A percentile compares a stretch with the other conserved stretches of the same genome.
Conservation (phyloP, 176 grass and related monocot genomes). For the Lolium rigidum region DNA sequence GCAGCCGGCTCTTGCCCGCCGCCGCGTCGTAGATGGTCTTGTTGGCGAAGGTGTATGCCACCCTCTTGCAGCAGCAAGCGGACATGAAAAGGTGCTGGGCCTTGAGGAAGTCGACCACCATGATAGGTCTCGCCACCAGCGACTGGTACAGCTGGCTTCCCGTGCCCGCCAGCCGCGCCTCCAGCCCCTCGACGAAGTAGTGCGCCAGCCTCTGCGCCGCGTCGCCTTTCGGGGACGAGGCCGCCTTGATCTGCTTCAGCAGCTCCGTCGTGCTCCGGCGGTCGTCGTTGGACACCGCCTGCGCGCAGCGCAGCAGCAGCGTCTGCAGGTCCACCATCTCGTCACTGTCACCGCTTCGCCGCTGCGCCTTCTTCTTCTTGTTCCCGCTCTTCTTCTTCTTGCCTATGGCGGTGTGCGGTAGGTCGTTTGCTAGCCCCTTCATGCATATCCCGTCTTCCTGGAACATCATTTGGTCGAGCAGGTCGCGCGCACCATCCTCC, state of each 20-base stretch:
- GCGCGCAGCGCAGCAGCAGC: conserved; percentile 62
- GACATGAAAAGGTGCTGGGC: conserved; percentile 57
- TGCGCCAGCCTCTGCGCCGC: conserved; percentile 65
- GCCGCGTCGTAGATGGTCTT: conserved; percentile 47
- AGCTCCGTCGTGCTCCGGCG: conserved; percentile 47
- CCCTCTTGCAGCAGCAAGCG: conserved; percentile 55
- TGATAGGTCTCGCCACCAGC: not conserved
- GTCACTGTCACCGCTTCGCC: not conserved
- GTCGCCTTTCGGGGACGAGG: conserved; percentile 46
- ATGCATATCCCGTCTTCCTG: conserved; percentile 10
- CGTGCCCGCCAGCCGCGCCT: conserved; percentile 65
- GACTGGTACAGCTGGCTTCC: conserved; percentile 62
- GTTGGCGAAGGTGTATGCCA: conserved; percentile 51
- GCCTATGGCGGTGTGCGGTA: not conserved
- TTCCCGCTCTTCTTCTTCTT: not conserved
- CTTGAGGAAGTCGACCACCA: conserved; percentile 43
- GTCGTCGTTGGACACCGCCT: conserved; percentile 61
- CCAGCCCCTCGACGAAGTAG: conserved; percentile 64
- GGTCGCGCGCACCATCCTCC: conserved; percentile 39
- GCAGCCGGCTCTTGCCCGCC: conserved; percentile 30
- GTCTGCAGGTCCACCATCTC: conserved; percentile 57
- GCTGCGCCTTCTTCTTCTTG: not conserved
- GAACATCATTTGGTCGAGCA: conserved; percentile 57
- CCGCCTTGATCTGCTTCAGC: conserved; percentile 49
- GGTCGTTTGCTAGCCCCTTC: conserved; percentile 20